Base-by-base conservation (phyloP, 805 yeast species). In the Candida maris region DNA sequence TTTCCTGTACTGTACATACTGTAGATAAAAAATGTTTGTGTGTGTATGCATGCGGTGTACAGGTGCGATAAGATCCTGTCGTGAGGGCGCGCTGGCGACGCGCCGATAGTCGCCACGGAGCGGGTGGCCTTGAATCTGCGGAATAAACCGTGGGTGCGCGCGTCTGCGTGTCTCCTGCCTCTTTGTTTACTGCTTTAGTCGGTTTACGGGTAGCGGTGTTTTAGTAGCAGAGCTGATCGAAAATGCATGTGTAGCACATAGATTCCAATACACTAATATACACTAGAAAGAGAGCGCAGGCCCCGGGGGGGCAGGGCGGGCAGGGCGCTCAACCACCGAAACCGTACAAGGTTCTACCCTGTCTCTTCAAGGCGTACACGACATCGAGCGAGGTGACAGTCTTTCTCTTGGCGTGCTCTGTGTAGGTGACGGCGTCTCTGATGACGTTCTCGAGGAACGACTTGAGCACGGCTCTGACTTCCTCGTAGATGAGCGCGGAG, bases 341-440 rank as follows among this genome's bases (percentile, higher is more conserved):
- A 89, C 97, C 97, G 70, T 91, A 91, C 70, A 93, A 82, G 75
- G 97, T 93, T 77, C 97, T 85, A 67, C 98, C 98, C 79, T 93
- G 97, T 83, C 97, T 88, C 93, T 91, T 91, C 75, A 91, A 85
- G 62, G 97, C 97, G 71, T 91, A 91, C 62, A 91, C 97, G 57
- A 91, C 97, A 68, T 91, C 98, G 64, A 91, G 80, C 47, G 98
- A 89, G 57, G 98, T 91, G 61, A 91, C 97, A 52, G 98, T 93
- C 88, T 91, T 91, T 83, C 98, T 88, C 93, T 93, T 93, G 62
- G 97, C 98, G 83, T 91, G 97, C 76, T 93, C 97, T 55, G 98
- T 93, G 79, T 91, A 91, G 61, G 97, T 88, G 62, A 93, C 97
- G 61, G 98, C 97, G 61, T 93, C 97, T 79, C 97, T 87, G 74